Evolutionary conservation across 805 yeast species (phyloP).

Genomic region (Cyberlindnera saturnus): DNA sequence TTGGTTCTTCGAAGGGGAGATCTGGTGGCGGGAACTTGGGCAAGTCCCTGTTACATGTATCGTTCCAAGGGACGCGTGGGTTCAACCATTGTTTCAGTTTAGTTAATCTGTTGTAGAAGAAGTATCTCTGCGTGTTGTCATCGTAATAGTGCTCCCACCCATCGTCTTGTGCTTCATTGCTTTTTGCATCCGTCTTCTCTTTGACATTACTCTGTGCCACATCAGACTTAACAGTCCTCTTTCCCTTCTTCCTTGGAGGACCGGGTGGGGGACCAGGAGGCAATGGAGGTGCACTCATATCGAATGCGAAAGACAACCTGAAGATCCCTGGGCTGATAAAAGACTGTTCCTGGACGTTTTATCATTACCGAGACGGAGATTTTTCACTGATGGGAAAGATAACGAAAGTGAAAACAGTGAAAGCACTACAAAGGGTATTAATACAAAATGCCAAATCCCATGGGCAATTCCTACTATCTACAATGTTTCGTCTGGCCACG

Average conservation of each 20-base stretch:
- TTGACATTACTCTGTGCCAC: not conserved
- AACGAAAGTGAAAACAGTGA: not conserved
- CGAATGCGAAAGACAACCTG: no score
- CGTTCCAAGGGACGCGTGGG: slow-evolving; percentile 7
- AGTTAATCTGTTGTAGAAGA: slow-evolving; percentile 6
- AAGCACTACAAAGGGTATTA: no score
- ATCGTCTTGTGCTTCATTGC: slow-evolving; percentile 2
- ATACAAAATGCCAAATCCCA: no score
- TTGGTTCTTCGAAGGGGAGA: slow-evolving; percentile 6
- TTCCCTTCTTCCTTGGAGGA: not conserved
- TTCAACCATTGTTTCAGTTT: slow-evolving; percentile 10
- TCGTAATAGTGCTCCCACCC: slow-evolving; percentile 13
- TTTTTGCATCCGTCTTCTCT: not conserved
- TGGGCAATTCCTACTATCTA: no score
- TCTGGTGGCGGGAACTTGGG: slow-evolving; percentile 10
- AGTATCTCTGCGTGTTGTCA: slow-evolving; percentile 3
- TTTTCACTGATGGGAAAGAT: not conserved
- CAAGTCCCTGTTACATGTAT: slow-evolving; percentile 5
- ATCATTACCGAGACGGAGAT: not conserved
- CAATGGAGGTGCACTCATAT: not conserved
- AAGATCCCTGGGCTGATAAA: no score
- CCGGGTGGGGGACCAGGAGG: slow-evolving; percentile 1
- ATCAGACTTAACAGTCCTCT: not conserved
- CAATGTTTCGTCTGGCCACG: no score
- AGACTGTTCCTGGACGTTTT: no score